Base-by-base conservation (phyloP, 306 rosid species). In the Acacia melanoxylon region DNA sequence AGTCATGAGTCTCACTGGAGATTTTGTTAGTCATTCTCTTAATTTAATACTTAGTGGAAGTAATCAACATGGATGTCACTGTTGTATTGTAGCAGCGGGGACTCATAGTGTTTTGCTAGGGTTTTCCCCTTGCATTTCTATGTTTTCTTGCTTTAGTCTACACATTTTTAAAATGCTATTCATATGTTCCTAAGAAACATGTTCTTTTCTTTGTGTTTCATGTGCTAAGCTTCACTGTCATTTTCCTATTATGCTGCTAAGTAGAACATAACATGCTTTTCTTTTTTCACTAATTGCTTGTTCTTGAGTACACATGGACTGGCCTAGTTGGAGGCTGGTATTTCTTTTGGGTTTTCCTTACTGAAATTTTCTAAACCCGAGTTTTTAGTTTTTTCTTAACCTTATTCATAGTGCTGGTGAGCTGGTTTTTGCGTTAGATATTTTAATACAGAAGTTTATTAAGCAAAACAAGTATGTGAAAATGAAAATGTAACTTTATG, bases 1-100 rank as follows among this genome's bases (percentile, higher is more conserved):
- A 89, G 93, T 86, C 13, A 58, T 48, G 42, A 44, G 63, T 51
- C 59, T 73, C 70, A 25, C 74, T 19, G 35, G 35, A 54, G 19
- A 48, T 20, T 70, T 31, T 16, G 51, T 69, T 25, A 44, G 14
- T 76, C 33, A 48, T 68, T 71, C 41, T 10, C 24, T 58, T 1
- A 20, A 19, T 77, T 51, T 5, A 12, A 49, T 80, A 52, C 62
- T 59, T 52, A 56, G n/a, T 75, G 58, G 45, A 74, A 49, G 25
- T 75, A 62, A 24, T 81, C 2, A 35, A n/a, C 37, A 62, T 51
- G 22, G 11, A 33, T 48, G 10, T 65, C 8, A 31, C 76, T 67
- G 12, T 75, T 37, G 41, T 51, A 33, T 19, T 51, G 25, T 66
- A 40, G 58, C 33, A 10, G 35, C 42, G 14, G 45, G n/a, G 52